A percentile compares a stretch with the other conserved stretches of the same genome.
phyloP scores from a whole-genome alignment of 192 early-diverging fungal genomes.

The Backusella sp. region DNA sequence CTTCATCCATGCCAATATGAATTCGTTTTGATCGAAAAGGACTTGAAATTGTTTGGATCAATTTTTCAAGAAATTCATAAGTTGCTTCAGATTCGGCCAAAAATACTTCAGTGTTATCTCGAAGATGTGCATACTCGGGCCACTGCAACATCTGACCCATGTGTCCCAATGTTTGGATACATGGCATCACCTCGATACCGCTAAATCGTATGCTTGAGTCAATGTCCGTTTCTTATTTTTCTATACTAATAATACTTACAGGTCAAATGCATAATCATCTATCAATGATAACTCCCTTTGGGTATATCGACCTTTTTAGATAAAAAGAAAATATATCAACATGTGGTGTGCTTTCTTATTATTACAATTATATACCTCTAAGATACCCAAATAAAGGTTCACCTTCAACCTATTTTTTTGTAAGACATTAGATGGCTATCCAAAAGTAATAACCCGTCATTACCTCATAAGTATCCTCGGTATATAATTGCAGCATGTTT shows the following conservation, averaged over 20 bases:
- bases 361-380: slow-evolving; percentile 39
- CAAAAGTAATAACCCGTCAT: slow-evolving; percentile 16
- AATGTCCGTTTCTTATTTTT: neutral
- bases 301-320: slow-evolving; percentile 56
- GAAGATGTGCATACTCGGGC: slow-evolving; percentile 72
- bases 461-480: slow-evolving; percentile 86
- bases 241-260: slow-evolving; percentile 27
- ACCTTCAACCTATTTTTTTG: slow-evolving; percentile 33
- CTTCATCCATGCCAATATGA: slow-evolving; percentile 90
- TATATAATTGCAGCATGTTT: slow-evolving; percentile 89
- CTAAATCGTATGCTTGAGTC: slow-evolving; percentile 17
- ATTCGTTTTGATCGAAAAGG: slow-evolving; percentile 78
- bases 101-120: slow-evolving; percentile 83
- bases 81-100: slow-evolving; percentile 71
- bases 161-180: slow-evolving; percentile 90
- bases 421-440: neutral
- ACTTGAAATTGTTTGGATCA: slow-evolving; percentile 61
- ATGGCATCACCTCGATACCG: slow-evolving; percentile 85
- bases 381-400: slow-evolving; percentile 78
- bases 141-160: slow-evolving; percentile 89
- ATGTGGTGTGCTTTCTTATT: neutral
- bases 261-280: slow-evolving; percentile 73
- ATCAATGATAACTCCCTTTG: slow-evolving; percentile 67
- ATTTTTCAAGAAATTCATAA: slow-evolving; percentile 74
- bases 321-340: neutral